Base-by-base conservation (phyloP, 805 yeast genomes). In the Candida parachauliodes region DNA sequence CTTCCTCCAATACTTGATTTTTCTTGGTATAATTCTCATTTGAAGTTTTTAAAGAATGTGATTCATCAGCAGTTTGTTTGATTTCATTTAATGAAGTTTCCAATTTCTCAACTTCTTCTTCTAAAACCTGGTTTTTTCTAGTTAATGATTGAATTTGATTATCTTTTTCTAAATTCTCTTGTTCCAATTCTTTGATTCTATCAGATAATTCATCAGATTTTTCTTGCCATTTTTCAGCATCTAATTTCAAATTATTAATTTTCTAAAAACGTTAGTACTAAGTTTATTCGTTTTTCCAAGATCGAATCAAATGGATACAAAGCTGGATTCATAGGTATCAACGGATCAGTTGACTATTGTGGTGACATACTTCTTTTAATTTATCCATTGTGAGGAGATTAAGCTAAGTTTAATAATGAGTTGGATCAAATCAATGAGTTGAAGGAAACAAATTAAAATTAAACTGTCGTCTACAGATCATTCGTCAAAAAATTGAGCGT, bases 181-280 rank as follows among this genome's bases (percentile, higher is more conserved):
- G 97, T 67, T 91, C 98, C 64, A 91, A 75, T 59, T 75, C 83
- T 76, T 89, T 93, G 70, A 85, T 79, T 62, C 81, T 81, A 47
- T 74, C 79, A 44, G 80, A 68, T 55, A 85, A 77, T 55, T 86
- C 96, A 58, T 93, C 98, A 44, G 93, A 82, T 74, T 88, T 87
- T 64, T 88, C 96, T 73, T 91, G 96, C 88, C 98, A 94, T 54
- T 83, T 74, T 72, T 93, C 98, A 50, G 96, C 91, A 62, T 93
- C 98, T 55, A 86, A 74, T 70, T 91, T 89, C 65, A 93, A 80
- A 68, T 81, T 81, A 75, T 72, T 82, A 71, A 88, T 73, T 78
- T 88, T 88, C 94, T 86, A 47, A 18, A 16, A 14, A 21, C 21
- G 24, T 21, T 21, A 21, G 24, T 21, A 21, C 24, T 21, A 8